Evolutionary conservation across 148 eudicot genomes (phyloP).

Genomic region (Agrostemma githago): DNA sequence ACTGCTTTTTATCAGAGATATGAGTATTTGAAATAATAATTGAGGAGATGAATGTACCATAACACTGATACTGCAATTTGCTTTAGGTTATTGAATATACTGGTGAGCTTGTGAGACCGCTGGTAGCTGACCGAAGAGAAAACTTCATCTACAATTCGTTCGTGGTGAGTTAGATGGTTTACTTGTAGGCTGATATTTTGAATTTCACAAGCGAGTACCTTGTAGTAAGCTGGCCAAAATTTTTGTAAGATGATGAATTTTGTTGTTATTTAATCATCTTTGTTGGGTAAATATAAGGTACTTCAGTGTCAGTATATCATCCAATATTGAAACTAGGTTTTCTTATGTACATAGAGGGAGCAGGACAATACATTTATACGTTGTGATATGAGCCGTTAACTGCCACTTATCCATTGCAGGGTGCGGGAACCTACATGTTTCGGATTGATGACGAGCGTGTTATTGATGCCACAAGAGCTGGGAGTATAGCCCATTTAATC

Average conservation of each 20-base stretch:
- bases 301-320: not conserved
- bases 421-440: constrained; percentile 99
- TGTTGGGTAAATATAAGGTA: not conserved
- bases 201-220: not conserved
- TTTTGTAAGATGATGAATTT: not conserved
- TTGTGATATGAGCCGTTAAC: not conserved
- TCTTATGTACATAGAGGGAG: not conserved
- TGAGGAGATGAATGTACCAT: not conserved
- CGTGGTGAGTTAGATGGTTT: constrained; percentile 53
- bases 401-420: constrained; percentile 47
- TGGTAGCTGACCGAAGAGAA: constrained; percentile 93
- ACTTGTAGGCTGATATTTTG: not conserved
- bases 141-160: constrained; percentile 79
- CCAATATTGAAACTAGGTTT: not conserved
- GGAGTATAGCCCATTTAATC: constrained; percentile 97
- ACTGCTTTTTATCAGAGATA: not conserved
- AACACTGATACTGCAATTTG: constrained; percentile 7
- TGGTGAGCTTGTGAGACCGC: constrained; percentile 86
- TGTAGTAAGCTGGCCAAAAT: constrained; percentile 1
- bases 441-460: constrained; percentile 93
- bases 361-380: not conserved
- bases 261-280: not conserved
- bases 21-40: not conserved
- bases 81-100: constrained; percentile 85
- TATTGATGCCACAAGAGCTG: constrained; percentile 93